Evolutionary conservation across 306 rosid species (phyloP).

Genomic region (Vigna mungo): DNA sequence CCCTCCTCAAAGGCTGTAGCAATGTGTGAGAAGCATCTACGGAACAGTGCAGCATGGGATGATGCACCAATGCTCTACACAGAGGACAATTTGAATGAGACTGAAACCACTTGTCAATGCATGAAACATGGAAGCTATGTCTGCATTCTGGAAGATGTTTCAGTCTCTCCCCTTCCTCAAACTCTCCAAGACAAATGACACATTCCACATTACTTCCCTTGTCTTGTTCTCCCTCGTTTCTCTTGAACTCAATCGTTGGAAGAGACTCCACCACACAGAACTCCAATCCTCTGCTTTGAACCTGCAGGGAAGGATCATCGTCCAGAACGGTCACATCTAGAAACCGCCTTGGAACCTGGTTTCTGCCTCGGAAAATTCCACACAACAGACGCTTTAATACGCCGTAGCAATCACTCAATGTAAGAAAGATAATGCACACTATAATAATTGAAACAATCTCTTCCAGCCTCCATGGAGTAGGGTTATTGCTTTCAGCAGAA

Average conservation of each 20-base stretch:
- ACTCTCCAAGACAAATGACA: constrained; percentile 66
- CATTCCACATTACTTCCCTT: constrained; percentile 46
- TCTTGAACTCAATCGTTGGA: constrained; percentile 53
- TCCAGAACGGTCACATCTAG: constrained; percentile 31
- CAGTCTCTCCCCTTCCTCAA: constrained; percentile 65
- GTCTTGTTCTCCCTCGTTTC: constrained; percentile 37
- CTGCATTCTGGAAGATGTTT: constrained; percentile 57
- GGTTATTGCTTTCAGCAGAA: background rate
- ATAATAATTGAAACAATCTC: constrained; percentile 11
- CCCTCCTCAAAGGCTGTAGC: constrained; percentile 27
- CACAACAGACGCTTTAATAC: constrained; percentile 6
- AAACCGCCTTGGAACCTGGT: constrained; percentile 36
- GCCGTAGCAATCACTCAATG: constrained; percentile 30
- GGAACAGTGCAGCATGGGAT: background rate
- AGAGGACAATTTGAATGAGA: constrained; percentile 65
- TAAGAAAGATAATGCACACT: constrained; percentile 32
- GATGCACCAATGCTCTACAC: constrained; percentile 53
- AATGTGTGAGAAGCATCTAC: constrained; percentile 20
- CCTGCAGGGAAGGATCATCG: constrained; percentile 41
- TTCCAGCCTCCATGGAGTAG: constrained; percentile 27
- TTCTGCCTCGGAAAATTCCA: background rate
- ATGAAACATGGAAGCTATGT: constrained; percentile 61
- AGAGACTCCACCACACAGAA: constrained; percentile 37
- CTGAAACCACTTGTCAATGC: constrained; percentile 65
- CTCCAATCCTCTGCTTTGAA: constrained; percentile 54